Evolutionary conservation across 768 basidiomycete genomes (phyloP), one percentile per base, ranked within the genome.

Genomic region (Phlebiopsis gigantea): DNA sequence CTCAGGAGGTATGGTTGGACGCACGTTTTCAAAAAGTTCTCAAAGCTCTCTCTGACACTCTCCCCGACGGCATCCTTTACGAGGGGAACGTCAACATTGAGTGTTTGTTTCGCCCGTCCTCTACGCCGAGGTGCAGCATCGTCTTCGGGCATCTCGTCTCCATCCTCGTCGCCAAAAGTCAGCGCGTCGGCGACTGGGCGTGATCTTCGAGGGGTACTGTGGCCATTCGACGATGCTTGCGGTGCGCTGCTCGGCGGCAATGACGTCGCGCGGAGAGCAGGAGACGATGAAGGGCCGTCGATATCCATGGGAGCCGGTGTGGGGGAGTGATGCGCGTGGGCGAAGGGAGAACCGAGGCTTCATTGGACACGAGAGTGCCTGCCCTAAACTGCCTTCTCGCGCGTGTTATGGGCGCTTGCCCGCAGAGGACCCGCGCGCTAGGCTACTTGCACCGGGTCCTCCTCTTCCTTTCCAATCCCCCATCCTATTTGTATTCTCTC

Each of bases 51-150:
- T 55, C 88, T 85, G 4, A 98, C 92, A 64, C 90, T 92, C 75
- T 98, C 95, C 53, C 96, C 96, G 19, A 98, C 96, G 29, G 90
- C 86, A 72, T 98, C 97, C 64, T 86, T 87, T 1, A 98, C 94
- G 50, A 91, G 75, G 2, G 94, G 90, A 0, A 97, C 81, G 64
- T 94, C 90, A 4, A 74, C 80, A 53, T 79, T 51, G 21, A 51
- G 7, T 14, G 50, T 80, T 9, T 72, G 73, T 57, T 75, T 75
- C 46, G 76, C 75, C 55, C 79, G 76, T 9, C 61, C 50, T 56
- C 79, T 75, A 17, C 68, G 59, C 9, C 67, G 53, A 2, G 63
- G 31, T 0, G 59, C 63, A 12, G 58, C 41, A 46, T 69, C 75
- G 28, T 79, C 77, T n/a, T 74, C 70, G 7, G 69, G 61, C 7